Conservation (phyloP, 2,329 filamentous ascomycete species). For the Didymella segeticola region DNA sequence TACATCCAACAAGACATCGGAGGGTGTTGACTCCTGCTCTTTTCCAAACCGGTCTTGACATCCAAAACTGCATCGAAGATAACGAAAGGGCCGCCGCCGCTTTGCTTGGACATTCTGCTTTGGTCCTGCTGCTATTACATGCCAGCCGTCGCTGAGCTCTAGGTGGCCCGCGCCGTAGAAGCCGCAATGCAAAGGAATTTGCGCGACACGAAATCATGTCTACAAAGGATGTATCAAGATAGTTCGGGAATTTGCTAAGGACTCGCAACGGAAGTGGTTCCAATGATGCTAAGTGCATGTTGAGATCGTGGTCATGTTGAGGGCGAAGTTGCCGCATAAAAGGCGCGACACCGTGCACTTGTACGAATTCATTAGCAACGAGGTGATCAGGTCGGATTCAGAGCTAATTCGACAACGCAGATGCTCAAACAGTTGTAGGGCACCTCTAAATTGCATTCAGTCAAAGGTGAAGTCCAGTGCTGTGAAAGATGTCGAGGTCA, state of each 20-base stretch:
- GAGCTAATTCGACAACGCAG: neutral
- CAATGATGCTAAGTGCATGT: neutral
- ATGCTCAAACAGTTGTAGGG: neutral
- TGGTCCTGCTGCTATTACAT: neutral
- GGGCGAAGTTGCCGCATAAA: neutral
- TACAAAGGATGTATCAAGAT: neutral
- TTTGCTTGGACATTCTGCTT: constrained; percentile 5
- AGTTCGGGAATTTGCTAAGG: neutral
- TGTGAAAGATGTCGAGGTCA: neutral
- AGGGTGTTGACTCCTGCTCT: constrained; percentile 62
- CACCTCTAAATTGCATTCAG: too few relatives aligned
- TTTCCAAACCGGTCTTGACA: constrained; percentile 52
- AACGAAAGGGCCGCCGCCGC: neutral
- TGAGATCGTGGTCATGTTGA: neutral
- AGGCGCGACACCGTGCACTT: constrained; percentile 1
- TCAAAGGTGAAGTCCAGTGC: neutral
- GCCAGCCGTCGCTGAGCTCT: neutral
- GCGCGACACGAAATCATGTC: neutral
- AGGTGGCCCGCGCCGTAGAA: neutral
- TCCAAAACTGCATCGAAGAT: constrained; percentile 43
- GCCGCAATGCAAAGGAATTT: neutral
- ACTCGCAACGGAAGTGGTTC: neutral
- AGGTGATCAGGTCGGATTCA: neutral
- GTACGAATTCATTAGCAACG: neutral
- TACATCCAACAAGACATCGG: constrained; percentile 63